phyloP scores from a whole-genome alignment of 768 basidiomycete genomes.

The Tricholoma sp. region DNA sequence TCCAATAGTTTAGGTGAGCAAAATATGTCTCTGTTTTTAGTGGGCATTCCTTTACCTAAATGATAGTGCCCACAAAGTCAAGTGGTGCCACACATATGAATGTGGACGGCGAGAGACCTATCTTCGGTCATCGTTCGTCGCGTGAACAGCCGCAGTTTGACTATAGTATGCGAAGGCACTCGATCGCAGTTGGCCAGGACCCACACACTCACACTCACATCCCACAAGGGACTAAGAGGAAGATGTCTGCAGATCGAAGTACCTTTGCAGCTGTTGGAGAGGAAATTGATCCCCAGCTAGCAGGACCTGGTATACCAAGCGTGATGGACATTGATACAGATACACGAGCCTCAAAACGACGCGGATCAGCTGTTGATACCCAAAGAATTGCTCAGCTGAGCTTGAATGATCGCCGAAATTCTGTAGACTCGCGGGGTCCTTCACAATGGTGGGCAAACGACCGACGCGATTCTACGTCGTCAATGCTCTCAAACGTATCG shows the following conservation, averaged over 20 bases:
- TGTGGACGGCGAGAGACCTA: constrained; percentile 31
- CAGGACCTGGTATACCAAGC: constrained; percentile 63
- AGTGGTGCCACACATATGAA: constrained; percentile 34
- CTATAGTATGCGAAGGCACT: constrained; percentile 67
- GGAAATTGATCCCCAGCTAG: constrained; percentile 62
- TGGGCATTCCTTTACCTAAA: constrained; percentile 2
- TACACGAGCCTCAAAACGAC: constrained; percentile 72
- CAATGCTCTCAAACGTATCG: constrained; percentile 61
- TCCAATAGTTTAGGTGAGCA: constrained; percentile 7
- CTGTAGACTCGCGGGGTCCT: constrained; percentile 58
- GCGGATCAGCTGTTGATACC: constrained; percentile 79
- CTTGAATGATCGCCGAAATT: constrained; percentile 74
- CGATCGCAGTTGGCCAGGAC: constrained; percentile 57
- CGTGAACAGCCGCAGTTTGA: constrained; percentile 53
- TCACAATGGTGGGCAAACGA: constrained; percentile 59
- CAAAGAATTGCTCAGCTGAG: constrained; percentile 70
- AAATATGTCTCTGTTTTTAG: background rate
- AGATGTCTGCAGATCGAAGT: constrained; percentile 69
- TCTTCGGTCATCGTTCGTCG: constrained; percentile 22
- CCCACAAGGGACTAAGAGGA: constrained; percentile 71
- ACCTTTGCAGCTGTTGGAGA: constrained; percentile 48
- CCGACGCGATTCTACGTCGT: constrained; percentile 70
- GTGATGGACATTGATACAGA: constrained; percentile 54
- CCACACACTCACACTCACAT: constrained; percentile 34
- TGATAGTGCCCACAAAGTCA: constrained; percentile 22